Evolutionary conservation across 2,329 filamentous ascomycete genomes (phyloP).

Genomic region (Trichoderma sp.): DNA sequence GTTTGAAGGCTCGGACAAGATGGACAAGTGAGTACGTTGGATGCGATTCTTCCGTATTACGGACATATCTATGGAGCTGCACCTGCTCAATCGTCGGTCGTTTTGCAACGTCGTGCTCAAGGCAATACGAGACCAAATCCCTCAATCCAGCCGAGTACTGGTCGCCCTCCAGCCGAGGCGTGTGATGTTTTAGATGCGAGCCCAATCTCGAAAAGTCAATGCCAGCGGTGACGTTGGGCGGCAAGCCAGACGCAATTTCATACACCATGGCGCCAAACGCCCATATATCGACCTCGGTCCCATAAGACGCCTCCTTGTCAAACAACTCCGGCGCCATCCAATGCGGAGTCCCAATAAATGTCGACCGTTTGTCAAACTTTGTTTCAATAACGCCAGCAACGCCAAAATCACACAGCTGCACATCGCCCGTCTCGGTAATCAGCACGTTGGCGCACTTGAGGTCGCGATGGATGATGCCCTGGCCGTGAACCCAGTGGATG

Average conservation of each 20-base stretch:
- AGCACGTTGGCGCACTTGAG: slow-evolving; percentile 80
- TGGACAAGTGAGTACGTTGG: slow-evolving; percentile 64
- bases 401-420: slow-evolving; percentile 84
- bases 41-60: slow-evolving; percentile 61
- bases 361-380: slow-evolving; percentile 74
- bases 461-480: slow-evolving; percentile 70
- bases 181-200: slow-evolving; percentile 59
- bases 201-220: slow-evolving; percentile 53
- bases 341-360: slow-evolving; percentile 79
- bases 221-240: slow-evolving; percentile 65
- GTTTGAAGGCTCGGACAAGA: slow-evolving; percentile 70
- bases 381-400: slow-evolving; percentile 77
- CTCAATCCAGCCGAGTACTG: slow-evolving; percentile 69
- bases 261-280: slow-evolving; percentile 79
- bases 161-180: slow-evolving; percentile 70
- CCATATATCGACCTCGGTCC: slow-evolving; percentile 79
- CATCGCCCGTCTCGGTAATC: slow-evolving; percentile 72
- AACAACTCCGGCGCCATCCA: slow-evolving; percentile 87
- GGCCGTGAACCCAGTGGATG: slow-evolving; percentile 66
- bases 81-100: slow-evolving; percentile 71
- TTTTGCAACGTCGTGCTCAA: slow-evolving; percentile 67
- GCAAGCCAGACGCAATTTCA: slow-evolving; percentile 77
- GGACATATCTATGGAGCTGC: slow-evolving; percentile 69
- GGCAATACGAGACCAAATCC: slow-evolving; percentile 71
- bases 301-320: slow-evolving; percentile 64